Base-by-base conservation (phyloP, 1,139 yeast genomes). In the Pneumocystis oryctolagi region DNA sequence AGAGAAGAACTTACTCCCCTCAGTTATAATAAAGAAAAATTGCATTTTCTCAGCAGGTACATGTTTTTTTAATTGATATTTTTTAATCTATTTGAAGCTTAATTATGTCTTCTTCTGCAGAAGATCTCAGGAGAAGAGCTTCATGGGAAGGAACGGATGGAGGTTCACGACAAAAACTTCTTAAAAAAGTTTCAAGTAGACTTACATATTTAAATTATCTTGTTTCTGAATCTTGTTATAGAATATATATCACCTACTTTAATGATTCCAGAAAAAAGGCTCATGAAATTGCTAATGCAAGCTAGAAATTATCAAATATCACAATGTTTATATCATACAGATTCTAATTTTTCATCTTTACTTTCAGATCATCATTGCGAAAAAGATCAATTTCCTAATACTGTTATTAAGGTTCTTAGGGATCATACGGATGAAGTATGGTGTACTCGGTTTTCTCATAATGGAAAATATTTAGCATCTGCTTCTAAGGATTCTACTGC, bases 381-480 rank as follows among this genome's bases (percentile, higher is more conserved):
- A 57, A 68, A 71, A 14, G 68, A 74, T 12, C 68, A 74, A 40
- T 82, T 85, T 67, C 92, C 92, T 0, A 74, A 74, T 35, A 73
- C 75, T 20, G 68, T 69, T 8, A 68, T 76, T 1, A 75, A 76
- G 61, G 72, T 77, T 0, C 69, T 89, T 30, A 71, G 75, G 1
- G 77, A 78, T 62, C 94, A 87, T 70, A 74, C 77, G 0, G 84
- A 85, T 68, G 96, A 90, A 71, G 94, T 88, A 5, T 90, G 97
- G 97, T 85, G 79, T 70, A 78, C 86, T 18, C 81, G 82, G 65
- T 89, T 88, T 71, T 85, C 94, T 2, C 88, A 89, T 57, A 80
- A 81, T 73, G 97, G 97, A 1, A 78, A 78, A 65, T 83, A 77
- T 67, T 75, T 90, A 62, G 95, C 89, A 9, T 81, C 92, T 0